A percentile compares a stretch with the other conserved stretches of the same genome.
Conservation (phyloP, 1,284 basidiomycete species). For the Tetrapyrgos nigripes region DNA sequence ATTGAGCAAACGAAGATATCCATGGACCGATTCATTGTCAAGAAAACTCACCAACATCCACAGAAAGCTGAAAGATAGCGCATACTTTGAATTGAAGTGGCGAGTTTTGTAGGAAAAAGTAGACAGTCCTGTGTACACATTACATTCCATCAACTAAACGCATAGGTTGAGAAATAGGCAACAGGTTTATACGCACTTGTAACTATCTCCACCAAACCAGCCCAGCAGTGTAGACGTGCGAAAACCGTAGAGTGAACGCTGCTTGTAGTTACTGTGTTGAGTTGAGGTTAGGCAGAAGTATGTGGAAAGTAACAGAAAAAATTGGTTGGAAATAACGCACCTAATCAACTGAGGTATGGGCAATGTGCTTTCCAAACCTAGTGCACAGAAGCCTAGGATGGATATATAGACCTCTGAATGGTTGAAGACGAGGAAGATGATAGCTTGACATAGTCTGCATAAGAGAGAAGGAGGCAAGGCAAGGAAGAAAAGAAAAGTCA, state of each 20-base stretch:
- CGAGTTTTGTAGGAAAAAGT: slow-evolving; percentile 76
- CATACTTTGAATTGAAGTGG: slow-evolving; percentile 83
- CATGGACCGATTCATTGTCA: too few relatives aligned
- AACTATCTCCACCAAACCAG: slow-evolving; percentile 83
- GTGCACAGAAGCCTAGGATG: slow-evolving; percentile 77
- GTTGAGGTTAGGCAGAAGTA: slow-evolving; percentile 1
- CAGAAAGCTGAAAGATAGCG: slow-evolving; percentile 79
- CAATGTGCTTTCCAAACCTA: slow-evolving; percentile 84
- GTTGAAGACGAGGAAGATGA: slow-evolving; percentile 79
- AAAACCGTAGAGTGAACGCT: slow-evolving; percentile 84
- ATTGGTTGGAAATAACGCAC: slow-evolving; percentile 40
- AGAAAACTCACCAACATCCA: slow-evolving; percentile 71
- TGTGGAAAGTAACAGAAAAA: slow-evolving; percentile 10
- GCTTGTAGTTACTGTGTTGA: slow-evolving; percentile 77
- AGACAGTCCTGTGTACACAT: slow-evolving; percentile 64
- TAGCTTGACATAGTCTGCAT: slow-evolving; percentile 69
- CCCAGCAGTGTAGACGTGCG: slow-evolving; percentile 81
- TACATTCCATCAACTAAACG: too few relatives aligned
- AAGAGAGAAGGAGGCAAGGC: slow-evolving; percentile 3
- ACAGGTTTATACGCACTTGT: slow-evolving; percentile 81
- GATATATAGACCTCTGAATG: slow-evolving; percentile 67
- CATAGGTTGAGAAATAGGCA: too few relatives aligned
- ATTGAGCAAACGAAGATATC: too few relatives aligned
- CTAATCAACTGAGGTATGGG: slow-evolving; percentile 82
- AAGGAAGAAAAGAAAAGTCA: slow-evolving; percentile 10